phyloP scores from a whole-genome alignment of 1,139 yeast species.

The Nadsonia commutata region DNA sequence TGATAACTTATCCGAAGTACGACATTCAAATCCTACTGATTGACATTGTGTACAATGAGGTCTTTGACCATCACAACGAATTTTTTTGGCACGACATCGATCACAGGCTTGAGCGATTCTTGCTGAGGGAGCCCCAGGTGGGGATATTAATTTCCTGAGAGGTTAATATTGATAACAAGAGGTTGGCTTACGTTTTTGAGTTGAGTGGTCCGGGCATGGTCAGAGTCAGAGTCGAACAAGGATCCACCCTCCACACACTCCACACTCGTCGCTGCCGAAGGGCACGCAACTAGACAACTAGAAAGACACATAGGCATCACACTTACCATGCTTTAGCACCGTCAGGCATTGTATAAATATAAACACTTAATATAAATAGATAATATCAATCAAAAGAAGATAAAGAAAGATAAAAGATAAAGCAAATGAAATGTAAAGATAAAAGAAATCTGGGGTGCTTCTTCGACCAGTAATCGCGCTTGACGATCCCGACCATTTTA shows the following conservation, averaged over 20 bases:
- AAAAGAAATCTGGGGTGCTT: no score
- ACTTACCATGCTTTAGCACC: conserved; percentile 23
- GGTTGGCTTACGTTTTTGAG: no score
- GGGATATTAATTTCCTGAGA: conserved; percentile 39
- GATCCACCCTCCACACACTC: no score
- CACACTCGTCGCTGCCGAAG: not conserved
- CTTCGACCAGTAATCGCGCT: no score
- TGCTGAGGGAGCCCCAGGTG: conserved; percentile 43
- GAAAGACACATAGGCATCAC: not conserved
- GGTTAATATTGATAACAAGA: no score
- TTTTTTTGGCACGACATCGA: conserved; percentile 68
- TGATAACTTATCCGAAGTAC: conserved; percentile 55
- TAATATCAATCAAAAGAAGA: no score
- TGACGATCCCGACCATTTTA: no score
- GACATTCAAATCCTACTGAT: conserved; percentile 57
- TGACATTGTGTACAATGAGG: conserved; percentile 52
- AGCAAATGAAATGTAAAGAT: no score
- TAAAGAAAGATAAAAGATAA: no score
- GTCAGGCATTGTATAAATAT: conserved; percentile 18
- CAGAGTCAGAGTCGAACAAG: no score
- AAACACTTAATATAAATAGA: no score
- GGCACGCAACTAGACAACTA: not conserved
- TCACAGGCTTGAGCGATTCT: conserved; percentile 80
- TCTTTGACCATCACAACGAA: conserved; percentile 54
- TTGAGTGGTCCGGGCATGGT: no score